Evolutionary conservation across 805 yeast species (phyloP).

Genomic region (Yamadazyma takamatsuzukensis): DNA sequence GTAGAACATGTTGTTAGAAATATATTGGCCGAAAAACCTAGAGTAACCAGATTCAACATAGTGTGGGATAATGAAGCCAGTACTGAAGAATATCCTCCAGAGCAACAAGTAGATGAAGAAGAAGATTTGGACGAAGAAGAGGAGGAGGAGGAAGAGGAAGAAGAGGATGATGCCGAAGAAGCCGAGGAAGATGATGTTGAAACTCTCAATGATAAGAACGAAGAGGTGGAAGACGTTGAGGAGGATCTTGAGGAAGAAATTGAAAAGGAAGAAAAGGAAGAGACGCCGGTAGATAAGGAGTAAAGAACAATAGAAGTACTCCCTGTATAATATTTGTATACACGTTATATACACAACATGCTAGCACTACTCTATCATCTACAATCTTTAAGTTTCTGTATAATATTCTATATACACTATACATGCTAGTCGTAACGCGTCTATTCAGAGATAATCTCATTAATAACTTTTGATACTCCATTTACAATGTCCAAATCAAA

Average conservation of each 20-base stretch:
- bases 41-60: constrained; percentile 94
- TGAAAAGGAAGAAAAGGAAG: constrained; percentile 33
- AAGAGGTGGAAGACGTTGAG: constrained; percentile 34
- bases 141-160: constrained; percentile 58
- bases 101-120: constrained; percentile 62
- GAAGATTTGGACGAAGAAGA: constrained; percentile 54
- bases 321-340: too few species aligned
- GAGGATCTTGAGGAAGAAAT: constrained; percentile 32
- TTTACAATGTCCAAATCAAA: constrained; percentile 26
- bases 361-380: too few species aligned
- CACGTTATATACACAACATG: too few species aligned
- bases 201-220: constrained; percentile 35
- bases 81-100: constrained; percentile 73
- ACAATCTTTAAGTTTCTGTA: too few species aligned
- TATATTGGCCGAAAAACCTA: constrained; percentile 93
- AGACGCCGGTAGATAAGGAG: constrained; percentile 5
- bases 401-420: too few species aligned
- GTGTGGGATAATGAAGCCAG: constrained; percentile 86
- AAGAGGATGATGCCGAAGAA: constrained; percentile 47
- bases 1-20: constrained; percentile 93
- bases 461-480: constrained; percentile 27
- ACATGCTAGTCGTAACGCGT: too few species aligned
- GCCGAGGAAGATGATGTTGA: constrained; percentile 46
- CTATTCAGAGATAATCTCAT: too few species aligned
- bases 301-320: too few species aligned